Conservation (phyloP, 495 filamentous ascomycete species). For the Podospora comata region DNA sequence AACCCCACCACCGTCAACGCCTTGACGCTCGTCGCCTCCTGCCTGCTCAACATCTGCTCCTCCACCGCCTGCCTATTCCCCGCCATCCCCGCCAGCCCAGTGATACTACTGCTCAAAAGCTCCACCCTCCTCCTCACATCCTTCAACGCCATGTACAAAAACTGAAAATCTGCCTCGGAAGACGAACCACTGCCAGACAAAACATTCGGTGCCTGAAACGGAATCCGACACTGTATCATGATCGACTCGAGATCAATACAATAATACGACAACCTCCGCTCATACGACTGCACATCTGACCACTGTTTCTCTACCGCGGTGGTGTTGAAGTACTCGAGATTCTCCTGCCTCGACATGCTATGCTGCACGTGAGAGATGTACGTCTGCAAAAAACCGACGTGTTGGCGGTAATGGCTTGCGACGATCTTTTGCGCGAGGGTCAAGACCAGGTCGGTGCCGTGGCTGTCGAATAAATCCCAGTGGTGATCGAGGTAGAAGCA, state of each 20-base stretch:
- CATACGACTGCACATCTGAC: not conserved
- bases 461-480: not conserved
- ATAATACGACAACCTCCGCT: not conserved
- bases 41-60: not conserved
- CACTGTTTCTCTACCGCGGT: not conserved
- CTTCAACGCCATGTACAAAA: conserved; percentile 1
- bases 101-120: not conserved
- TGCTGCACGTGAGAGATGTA: conserved; percentile 1
- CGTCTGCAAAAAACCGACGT: not conserved
- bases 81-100: not conserved
- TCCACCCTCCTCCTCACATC: not conserved
- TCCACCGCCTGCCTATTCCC: conserved; percentile 3
- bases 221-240: not conserved
- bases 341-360: not conserved
- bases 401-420: not conserved
- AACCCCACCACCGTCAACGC: not conserved
- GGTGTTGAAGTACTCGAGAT: conserved; percentile 4
- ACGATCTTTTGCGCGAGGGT: conserved; percentile 3
- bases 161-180: not conserved
- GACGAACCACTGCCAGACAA: not conserved
- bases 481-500: conserved; percentile 3
- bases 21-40: conserved; percentile 4
- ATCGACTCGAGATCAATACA: not conserved
- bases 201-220: not conserved
- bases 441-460: not conserved